Evolutionary conservation across 2,329 filamentous ascomycete genomes (phyloP).

Genomic region (Colletotrichum costaricense): DNA sequence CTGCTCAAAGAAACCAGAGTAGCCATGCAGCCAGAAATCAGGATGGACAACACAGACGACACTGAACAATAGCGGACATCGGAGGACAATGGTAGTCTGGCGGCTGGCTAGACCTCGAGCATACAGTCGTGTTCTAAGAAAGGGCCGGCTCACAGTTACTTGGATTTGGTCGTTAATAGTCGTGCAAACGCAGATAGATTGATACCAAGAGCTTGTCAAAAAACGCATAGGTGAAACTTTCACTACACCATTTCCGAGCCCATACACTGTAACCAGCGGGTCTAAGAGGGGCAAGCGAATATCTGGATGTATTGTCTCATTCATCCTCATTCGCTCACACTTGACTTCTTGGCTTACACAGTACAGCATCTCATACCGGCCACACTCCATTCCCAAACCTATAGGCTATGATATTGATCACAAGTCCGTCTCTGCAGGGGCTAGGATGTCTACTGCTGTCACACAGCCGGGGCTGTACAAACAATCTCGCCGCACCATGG

Average conservation of each 20-base stretch:
- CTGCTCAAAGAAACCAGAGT: slow-evolving; percentile 4
- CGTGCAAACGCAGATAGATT: slow-evolving; percentile 21
- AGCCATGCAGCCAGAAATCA: slow-evolving; percentile 11
- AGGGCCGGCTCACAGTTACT: slow-evolving; percentile 3
- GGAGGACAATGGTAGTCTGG: background rate
- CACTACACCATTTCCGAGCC: background rate
- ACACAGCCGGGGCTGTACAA: background rate
- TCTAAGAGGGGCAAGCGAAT: background rate
- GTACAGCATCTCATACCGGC: background rate
- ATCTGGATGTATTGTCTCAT: background rate
- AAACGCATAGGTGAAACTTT: background rate
- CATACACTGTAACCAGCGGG: background rate
- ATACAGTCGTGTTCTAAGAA: background rate
- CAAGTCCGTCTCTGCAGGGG: background rate
- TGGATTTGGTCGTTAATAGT: slow-evolving; percentile 4
- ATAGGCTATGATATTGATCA: background rate
- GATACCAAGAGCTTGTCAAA: slow-evolving; percentile 16
- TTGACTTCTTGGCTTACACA: background rate
- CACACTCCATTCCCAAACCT: background rate
- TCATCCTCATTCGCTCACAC: background rate
- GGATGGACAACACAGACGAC: background rate
- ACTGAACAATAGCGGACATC: background rate
- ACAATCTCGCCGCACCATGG: background rate
- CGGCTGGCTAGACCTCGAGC: slow-evolving; percentile 1
- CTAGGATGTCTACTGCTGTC: background rate